phyloP scores from a whole-genome alignment of 2,329 filamentous ascomycete species.

The Aspergillus fijiensis region DNA sequence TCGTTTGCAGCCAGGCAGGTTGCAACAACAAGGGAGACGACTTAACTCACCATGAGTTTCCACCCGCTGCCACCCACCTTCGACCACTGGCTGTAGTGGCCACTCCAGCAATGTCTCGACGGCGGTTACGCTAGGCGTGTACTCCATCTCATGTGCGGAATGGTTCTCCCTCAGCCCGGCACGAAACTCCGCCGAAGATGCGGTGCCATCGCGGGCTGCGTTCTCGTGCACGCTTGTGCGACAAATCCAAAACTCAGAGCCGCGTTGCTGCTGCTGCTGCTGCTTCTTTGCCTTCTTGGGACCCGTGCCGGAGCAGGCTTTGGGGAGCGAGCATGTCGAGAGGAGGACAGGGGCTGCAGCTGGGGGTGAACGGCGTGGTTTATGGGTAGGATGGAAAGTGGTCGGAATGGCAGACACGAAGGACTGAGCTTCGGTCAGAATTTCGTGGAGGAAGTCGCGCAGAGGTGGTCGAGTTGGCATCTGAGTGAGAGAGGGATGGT shows the following conservation, averaged over 20 bases:
- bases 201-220: conserved; percentile 30
- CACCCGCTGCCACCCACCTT: conserved; percentile 25
- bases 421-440: conserved; percentile 30
- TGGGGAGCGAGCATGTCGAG: conserved; percentile 11
- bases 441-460: conserved; percentile 22
- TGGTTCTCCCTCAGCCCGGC: conserved; percentile 38
- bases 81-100: conserved; percentile 18
- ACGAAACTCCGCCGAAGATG: conserved; percentile 41
- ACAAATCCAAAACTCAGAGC: conserved; percentile 42
- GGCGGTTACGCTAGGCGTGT: conserved; percentile 38
- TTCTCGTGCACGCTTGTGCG: conserved; percentile 41
- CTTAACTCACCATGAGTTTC: conserved; percentile 31
- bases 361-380: conserved; percentile 29
- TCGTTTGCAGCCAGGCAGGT: neutral
- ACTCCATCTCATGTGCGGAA: conserved; percentile 42
- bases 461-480: conserved; percentile 19
- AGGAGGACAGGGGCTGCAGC: conserved; percentile 33
- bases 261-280: neutral
- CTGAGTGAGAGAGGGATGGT: conserved; percentile 27
- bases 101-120: conserved; percentile 33
- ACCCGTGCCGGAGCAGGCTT: neutral
- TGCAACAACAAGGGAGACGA: neutral
- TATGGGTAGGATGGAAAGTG: conserved; percentile 28
- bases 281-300: neutral
- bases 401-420: conserved; percentile 30